Evolutionary conservation across 176 grass and related monocot species (phyloP), one percentile per base, ranked within the genome.

Genomic region (Zea mays): DNA sequence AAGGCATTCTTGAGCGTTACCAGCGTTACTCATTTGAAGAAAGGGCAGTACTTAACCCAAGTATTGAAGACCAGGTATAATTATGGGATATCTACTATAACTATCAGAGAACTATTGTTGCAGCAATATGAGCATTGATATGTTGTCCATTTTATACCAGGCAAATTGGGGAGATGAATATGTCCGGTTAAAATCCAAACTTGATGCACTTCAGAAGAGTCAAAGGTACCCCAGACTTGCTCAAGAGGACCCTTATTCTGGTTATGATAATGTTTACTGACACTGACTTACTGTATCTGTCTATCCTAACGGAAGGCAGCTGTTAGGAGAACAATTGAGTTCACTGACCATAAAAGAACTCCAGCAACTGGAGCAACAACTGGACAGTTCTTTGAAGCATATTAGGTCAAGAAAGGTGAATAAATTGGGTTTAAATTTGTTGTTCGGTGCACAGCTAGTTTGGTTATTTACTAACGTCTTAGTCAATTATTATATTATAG

Each of bases 341-440:
- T 54, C 90, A 33, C 58, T 97, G 38, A 85, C 81, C 12, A 51
- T 12, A 35, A 97, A 91, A 83, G 90, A 93, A 83, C 88, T 97
- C 13, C 93, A 93, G 12, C 84, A 93, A 64, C 72, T 97, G 90
- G 93, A 97, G 81, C 88, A 89, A 11, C 93, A 97, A 56, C 76
- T 97, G 42, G 90, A 97, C 42, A 36, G 62, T 83, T 89, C 90
- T 87, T 81, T 97, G 84, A 93, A 86, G 78, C 86, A 81, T 72
- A 97, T 93, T 75, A 87, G 90, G 87, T 89, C 88, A 87, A 93
- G 86, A 91, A 97, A 91, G 88, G 93, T 93, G 58, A 86, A 60
- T 41, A 35, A 64, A 19, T 81, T 84, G 49, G 58, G 58, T 41
- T 63, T 72, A 12, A 37, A 44, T 5, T 49, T 46, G 36, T 70